A percentile compares a stretch with the other conserved stretches of the same genome.
Evolutionary conservation across 2,329 filamentous ascomycete species (phyloP).

Genomic region (Fusarium sambucinum): DNA sequence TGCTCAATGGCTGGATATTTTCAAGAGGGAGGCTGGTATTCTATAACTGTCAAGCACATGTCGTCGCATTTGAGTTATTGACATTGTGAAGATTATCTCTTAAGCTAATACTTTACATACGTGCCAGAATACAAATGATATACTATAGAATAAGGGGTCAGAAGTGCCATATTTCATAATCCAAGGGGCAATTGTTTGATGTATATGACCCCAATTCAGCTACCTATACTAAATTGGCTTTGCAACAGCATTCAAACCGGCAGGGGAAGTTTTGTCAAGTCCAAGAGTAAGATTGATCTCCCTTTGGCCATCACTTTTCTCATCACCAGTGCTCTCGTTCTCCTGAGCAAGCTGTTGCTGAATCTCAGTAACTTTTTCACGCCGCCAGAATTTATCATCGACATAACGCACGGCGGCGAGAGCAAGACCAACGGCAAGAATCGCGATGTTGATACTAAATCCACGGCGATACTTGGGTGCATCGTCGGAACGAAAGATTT

Average conservation of each 20-base stretch:
- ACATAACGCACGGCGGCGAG: slow-evolving; percentile 58
- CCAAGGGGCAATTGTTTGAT: too few relatives aligned
- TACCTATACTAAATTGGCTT: too few relatives aligned
- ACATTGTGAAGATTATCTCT: too few relatives aligned
- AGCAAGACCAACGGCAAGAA: slow-evolving; percentile 58
- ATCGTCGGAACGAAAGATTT: slow-evolving; percentile 69
- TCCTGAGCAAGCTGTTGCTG: slow-evolving; percentile 25
- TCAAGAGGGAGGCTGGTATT: slow-evolving; percentile 66
- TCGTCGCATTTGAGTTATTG: too few relatives aligned
- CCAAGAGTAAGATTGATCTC: background rate
- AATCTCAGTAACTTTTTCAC: slow-evolving; percentile 14
- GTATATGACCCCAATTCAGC: too few relatives aligned
- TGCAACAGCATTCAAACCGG: slow-evolving; percentile 5
- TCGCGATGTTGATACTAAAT: slow-evolving; percentile 60
- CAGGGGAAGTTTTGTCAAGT: slow-evolving; percentile 8
- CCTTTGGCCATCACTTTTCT: slow-evolving; percentile 14
- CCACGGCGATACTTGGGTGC: slow-evolving; percentile 63
- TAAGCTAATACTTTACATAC: too few relatives aligned
- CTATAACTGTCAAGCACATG: too few relatives aligned
- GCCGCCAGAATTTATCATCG: slow-evolving; percentile 54
- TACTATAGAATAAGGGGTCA: too few relatives aligned
- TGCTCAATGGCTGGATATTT: slow-evolving; percentile 67
- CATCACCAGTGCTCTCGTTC: slow-evolving; percentile 26
- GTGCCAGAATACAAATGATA: too few relatives aligned
- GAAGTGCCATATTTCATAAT: too few relatives aligned